Percentiles rank a stretch among this genome's conserved stretches.
Conservation (phyloP, 257 asterid species). For the Plectranthus barbatus region DNA sequence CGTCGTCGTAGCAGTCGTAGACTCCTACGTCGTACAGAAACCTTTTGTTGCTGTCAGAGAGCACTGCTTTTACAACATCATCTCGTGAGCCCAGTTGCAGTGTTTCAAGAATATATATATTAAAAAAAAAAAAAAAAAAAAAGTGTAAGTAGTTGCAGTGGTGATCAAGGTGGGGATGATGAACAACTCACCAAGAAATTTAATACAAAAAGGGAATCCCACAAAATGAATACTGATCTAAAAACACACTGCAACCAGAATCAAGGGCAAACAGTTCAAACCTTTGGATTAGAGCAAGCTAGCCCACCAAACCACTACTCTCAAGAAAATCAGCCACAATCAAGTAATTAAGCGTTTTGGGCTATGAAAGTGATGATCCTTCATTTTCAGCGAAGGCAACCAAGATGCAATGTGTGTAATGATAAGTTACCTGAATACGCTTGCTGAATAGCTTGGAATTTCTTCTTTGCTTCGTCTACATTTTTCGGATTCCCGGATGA, state of each 20-base stretch:
- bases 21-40: slow-evolving; percentile 84
- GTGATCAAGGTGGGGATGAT: neutral
- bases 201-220: slow-evolving; percentile 9
- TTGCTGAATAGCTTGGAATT: slow-evolving; percentile 76
- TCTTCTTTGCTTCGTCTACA: slow-evolving; percentile 72
- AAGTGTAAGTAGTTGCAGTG: too few relatives aligned
- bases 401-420: neutral
- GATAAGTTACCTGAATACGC: slow-evolving; percentile 66
- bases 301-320: too few relatives aligned
- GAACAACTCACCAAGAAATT: slow-evolving; percentile 17
- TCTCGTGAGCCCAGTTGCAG: slow-evolving; percentile 16
- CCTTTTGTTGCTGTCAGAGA: slow-evolving; percentile 67
- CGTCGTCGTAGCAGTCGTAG: slow-evolving; percentile 66
- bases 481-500: slow-evolving; percentile 42
- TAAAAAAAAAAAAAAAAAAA: too few relatives aligned
- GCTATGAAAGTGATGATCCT: too few relatives aligned
- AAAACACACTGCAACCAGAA: slow-evolving; percentile 13
- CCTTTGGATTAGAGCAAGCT: too few relatives aligned
- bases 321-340: too few relatives aligned
- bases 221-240: slow-evolving; percentile 6
- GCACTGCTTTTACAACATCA: slow-evolving; percentile 40
- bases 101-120: neutral
- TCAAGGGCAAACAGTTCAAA: too few relatives aligned
- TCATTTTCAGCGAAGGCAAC: too few relatives aligned
- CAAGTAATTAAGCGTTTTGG: too few relatives aligned